Evolutionary conservation across 2,329 filamentous ascomycete genomes (phyloP).

Genomic region (Sporothrix curviconia): DNA sequence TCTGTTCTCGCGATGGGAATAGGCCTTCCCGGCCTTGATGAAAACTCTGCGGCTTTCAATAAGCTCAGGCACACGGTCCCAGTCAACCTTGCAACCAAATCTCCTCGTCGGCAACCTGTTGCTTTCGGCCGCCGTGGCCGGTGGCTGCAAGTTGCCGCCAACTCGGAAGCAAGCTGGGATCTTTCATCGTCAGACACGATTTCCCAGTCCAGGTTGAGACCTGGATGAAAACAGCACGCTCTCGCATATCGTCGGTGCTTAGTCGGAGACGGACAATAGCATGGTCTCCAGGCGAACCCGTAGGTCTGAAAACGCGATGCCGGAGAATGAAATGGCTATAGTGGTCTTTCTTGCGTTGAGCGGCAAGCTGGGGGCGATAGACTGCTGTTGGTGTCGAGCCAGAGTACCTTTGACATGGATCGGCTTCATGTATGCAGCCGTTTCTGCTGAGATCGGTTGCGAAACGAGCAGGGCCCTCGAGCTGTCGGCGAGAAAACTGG

Average conservation of each 20-base stretch:
- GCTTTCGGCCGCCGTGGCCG: constrained; percentile 31
- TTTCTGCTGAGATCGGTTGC: constrained; percentile 82
- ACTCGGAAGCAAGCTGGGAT: constrained; percentile 51
- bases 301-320: constrained; percentile 85
- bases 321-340: constrained; percentile 97
- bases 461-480: constrained; percentile 94
- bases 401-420: constrained; percentile 85
- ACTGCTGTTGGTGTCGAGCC: constrained; percentile 69
- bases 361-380: constrained; percentile 48
- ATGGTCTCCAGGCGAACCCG: constrained; percentile 78
- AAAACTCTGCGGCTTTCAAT: constrained; percentile 75
- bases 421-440: constrained; percentile 72
- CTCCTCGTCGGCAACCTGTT: constrained; percentile 59
- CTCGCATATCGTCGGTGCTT: constrained; percentile 64
- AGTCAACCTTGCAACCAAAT: constrained; percentile 95
- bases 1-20: constrained; percentile 78
- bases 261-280: constrained; percentile 81
- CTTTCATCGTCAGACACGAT: constrained; percentile 73
- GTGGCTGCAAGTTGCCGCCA: constrained; percentile 47
- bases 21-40: constrained; percentile 75
- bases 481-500: constrained; percentile 68
- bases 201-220: constrained; percentile 78
- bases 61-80: constrained; percentile 85
- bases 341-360: constrained; percentile 87
- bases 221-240: constrained; percentile 70